Evolutionary conservation across 2,329 filamentous ascomycete species (phyloP).

Genomic region (Fusarium pilosicola): DNA sequence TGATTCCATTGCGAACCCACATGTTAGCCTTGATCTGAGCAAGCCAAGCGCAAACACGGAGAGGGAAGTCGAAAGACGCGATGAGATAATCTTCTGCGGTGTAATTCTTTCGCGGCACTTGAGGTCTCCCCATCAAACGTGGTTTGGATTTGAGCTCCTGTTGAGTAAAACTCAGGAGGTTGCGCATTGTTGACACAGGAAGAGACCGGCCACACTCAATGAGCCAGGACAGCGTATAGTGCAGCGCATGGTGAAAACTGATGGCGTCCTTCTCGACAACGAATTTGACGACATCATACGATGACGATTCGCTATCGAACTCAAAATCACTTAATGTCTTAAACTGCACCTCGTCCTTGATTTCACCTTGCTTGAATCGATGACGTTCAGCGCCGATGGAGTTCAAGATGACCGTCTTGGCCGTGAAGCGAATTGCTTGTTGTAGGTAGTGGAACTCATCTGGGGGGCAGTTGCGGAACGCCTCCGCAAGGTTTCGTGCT

Average conservation of each 20-base stretch:
- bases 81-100: constrained; percentile 82
- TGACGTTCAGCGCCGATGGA: constrained; percentile 89
- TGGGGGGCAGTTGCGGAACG: constrained; percentile 77
- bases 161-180: constrained; percentile 76
- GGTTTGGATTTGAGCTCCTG: constrained; percentile 75
- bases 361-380: constrained; percentile 86
- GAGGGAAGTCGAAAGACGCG: constrained; percentile 89
- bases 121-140: constrained; percentile 68
- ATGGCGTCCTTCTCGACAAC: constrained; percentile 89
- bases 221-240: constrained; percentile 96
- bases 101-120: constrained; percentile 66
- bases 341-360: constrained; percentile 87
- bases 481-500: constrained; percentile 86
- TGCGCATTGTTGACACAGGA: constrained; percentile 71
- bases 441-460: constrained; percentile 74
- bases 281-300: constrained; percentile 82
- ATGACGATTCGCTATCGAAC: constrained; percentile 70
- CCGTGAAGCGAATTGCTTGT: constrained; percentile 76
- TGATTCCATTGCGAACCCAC: constrained; percentile 98
- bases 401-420: constrained; percentile 87
- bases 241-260: constrained; percentile 96
- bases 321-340: constrained; percentile 82
- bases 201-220: constrained; percentile 88
- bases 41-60: constrained; percentile 94
- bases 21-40: constrained; percentile 98